Evolutionary conservation across 768 basidiomycete species (phyloP), one percentile per base, ranked within the genome.

Genomic region (Phaffia australis): DNA sequence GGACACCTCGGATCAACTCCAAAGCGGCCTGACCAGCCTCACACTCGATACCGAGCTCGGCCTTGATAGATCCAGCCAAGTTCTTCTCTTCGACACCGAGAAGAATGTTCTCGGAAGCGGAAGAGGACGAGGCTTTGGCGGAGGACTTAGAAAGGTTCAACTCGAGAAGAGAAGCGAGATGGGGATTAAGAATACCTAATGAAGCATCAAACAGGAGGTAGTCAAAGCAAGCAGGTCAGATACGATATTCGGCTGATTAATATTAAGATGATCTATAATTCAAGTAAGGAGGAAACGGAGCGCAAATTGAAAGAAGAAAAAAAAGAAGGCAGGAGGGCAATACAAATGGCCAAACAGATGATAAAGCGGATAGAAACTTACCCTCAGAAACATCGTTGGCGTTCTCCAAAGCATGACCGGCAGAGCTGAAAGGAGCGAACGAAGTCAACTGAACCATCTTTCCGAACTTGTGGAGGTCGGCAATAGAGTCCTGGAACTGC

Each of bases 1-100:
- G 83, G 69, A 98, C 98, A 70, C 95, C 95, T 72, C 92, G 87
- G 85, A 92, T 98, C 27, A 98, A 83, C 71, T 99, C 95, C 62
- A 78, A 76, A 62, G 79, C 78, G 49, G 83, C 81, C 58, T 81
- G 84, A 72, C 79, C 79, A 64, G 80, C 80, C 52, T 81, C 76
- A 51, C 95, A 90, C 68, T 88, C 87, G 75, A 99, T 91, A 72
- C 86, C 86, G 67, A 99, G 82, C 77, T 93, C 89, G 66, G 98
- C 83, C 79, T 86, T 88, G 35, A 88, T 83, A 76, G 98, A 95
- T 64, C 89, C 81, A 55, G 98, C 93, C 60, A 91, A 79, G 72
- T 80, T 79, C 58, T 79, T 78, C 75, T 97, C 91, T 75, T 71
- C 84, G 81, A 76, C 72, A 73, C 77, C 77, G 79, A 95, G 97